Conservation (phyloP, 176 grass and related monocot genomes). For the Elaeis guineensis region DNA sequence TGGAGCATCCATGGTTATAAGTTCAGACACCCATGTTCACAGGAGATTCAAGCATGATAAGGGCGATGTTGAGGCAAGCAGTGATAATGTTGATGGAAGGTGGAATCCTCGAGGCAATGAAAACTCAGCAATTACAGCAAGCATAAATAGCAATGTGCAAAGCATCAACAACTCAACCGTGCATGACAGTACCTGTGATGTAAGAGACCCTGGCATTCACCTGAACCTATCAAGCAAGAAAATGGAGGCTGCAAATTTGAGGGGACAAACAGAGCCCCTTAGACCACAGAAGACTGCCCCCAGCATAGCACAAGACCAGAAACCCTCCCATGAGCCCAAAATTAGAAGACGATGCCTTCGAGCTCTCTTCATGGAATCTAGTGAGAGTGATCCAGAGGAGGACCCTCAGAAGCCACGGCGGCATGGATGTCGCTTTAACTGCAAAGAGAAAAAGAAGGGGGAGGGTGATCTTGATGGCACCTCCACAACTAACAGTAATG, state of each 20-base stretch:
- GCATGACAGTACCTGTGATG: constrained; percentile 55
- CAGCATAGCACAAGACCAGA: constrained; percentile 2
- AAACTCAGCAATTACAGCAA: constrained; percentile 15
- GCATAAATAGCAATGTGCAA: constrained; percentile 86
- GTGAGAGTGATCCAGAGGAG: constrained; percentile 43
- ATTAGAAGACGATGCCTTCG: constrained; percentile 65
- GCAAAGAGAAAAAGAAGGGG: constrained; percentile 24
- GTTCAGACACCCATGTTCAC: not conserved
- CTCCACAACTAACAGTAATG: too few species aligned
- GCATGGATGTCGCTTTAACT: constrained; percentile 50
- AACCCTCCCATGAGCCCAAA: constrained; percentile 12
- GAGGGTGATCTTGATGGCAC: not conserved
- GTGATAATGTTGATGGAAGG: not conserved
- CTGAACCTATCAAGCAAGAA: constrained; percentile 29
- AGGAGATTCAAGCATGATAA: too few species aligned
- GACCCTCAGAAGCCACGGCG: constrained; percentile 30
- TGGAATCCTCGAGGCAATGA: not conserved
- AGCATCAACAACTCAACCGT: constrained; percentile 82
- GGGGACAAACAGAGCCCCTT: not conserved
- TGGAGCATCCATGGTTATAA: constrained; percentile 70
- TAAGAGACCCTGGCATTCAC: constrained; percentile 56
- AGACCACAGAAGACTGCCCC: constrained; percentile 3
- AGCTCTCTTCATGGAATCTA: constrained; percentile 64
- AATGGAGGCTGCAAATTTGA: not conserved
- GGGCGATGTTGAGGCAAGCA: too few species aligned